A percentile compares a stretch with the other conserved stretches of the same genome.
Conservation (phyloP, 2,329 filamentous ascomycete genomes). For the Curvularia eragrostidis region DNA sequence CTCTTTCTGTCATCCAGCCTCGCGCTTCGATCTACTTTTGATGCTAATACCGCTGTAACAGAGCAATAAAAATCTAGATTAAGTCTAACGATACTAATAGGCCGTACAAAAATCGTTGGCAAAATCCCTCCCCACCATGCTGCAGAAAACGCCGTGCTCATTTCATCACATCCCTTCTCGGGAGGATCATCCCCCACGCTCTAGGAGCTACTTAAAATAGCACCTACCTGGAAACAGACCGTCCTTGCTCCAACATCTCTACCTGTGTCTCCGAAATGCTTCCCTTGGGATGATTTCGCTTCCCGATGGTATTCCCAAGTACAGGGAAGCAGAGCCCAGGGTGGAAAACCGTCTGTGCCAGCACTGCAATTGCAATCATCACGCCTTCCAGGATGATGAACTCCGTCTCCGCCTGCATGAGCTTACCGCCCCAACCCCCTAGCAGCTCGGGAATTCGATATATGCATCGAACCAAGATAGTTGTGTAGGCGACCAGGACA, state of each 20-base stretch:
- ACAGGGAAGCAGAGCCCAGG: constrained; percentile 46
- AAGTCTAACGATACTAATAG: background rate
- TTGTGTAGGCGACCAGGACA: constrained; percentile 50
- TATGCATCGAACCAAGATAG: constrained; percentile 55
- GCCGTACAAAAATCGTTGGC: background rate
- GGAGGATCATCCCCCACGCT: background rate
- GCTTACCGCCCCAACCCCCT: constrained; percentile 51
- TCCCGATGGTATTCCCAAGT: constrained; percentile 21
- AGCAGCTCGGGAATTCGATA: constrained; percentile 57
- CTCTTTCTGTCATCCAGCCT: background rate
- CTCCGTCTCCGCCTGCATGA: constrained; percentile 56
- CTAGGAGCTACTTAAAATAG: background rate
- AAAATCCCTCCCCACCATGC: background rate
- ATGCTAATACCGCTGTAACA: background rate
- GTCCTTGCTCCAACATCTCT: constrained; percentile 12
- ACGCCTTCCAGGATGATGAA: constrained; percentile 60
- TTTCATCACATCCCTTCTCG: background rate
- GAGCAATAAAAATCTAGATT: background rate
- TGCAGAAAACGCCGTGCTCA: background rate
- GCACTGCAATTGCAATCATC: constrained; percentile 56
- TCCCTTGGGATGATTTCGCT: constrained; percentile 8
- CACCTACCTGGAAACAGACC: background rate
- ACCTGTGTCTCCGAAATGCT: constrained; percentile 10
- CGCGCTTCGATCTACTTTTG: background rate
- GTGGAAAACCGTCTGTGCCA: constrained; percentile 55